A percentile compares a stretch with the other conserved stretches of the same genome.
phyloP scores from a whole-genome alignment of 257 asterid genomes.

The Thymus mandschuricus region DNA sequence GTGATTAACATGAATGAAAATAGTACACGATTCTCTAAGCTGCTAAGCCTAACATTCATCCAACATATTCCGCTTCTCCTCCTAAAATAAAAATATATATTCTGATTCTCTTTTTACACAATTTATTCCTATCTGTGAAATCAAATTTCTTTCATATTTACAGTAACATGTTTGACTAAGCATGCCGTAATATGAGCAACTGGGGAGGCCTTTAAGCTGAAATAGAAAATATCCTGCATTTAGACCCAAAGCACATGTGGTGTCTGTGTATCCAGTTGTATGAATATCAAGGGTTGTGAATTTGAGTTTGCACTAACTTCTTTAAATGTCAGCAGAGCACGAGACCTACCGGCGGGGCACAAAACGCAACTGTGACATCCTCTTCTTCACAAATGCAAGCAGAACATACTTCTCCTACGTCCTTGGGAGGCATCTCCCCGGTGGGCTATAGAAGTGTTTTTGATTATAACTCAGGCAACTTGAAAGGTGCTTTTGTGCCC shows the following conservation, averaged over 20 bases:
- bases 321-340: constrained; percentile 52
- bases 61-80: not conserved
- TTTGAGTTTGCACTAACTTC: constrained; percentile 29
- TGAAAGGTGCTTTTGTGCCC: constrained; percentile 65
- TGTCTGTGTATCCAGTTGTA: constrained; percentile 10
- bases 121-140: not conserved
- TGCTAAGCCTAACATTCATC: constrained; percentile 8
- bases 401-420: constrained; percentile 58
- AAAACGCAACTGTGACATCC: constrained; percentile 48
- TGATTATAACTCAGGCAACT: constrained; percentile 55
- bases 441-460: constrained; percentile 49
- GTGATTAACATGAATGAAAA: not conserved
- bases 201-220: constrained; percentile 8
- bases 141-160: constrained; percentile 8
- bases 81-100: not conserved
- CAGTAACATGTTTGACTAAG: constrained; percentile 11
- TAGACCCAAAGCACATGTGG: not conserved
- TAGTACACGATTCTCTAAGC: not conserved
- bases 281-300: constrained; percentile 15
- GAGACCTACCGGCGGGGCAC: constrained; percentile 51
- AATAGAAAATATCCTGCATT: constrained; percentile 17
- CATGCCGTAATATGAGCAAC: constrained; percentile 17
- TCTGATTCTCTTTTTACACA: not conserved
- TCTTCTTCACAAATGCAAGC: constrained; percentile 63
- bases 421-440: constrained; percentile 67